These are phyloP conservation scores for Phytophthora ohioensis DNA, from an alignment of 352 stramenopile species.

Conservation along the genomic window DNA sequence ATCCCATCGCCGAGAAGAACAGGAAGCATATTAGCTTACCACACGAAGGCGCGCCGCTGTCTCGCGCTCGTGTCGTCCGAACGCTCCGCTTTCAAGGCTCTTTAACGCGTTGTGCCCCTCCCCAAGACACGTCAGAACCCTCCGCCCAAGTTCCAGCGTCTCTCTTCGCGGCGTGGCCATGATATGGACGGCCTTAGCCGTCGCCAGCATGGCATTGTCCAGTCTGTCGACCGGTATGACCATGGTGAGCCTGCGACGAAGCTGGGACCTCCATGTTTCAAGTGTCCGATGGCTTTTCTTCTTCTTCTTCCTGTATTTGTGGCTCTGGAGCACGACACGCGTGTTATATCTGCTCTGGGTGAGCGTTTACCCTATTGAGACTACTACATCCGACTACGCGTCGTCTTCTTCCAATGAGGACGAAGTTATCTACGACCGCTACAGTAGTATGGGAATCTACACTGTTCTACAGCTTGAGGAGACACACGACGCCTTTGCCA, in stretches of 20 bases:
- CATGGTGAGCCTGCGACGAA: constrained; percentile 48
- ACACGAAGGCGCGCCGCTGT: background rate
- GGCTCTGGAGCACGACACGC: constrained; percentile 47
- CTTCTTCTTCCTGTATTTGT: constrained; percentile 63
- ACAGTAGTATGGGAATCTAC: constrained; percentile 55
- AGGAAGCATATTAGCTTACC: constrained; percentile 26
- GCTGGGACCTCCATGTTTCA: constrained; percentile 59
- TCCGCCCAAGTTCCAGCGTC: constrained; percentile 22
- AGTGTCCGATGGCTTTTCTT: constrained; percentile 75
- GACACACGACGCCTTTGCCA: constrained; percentile 41
- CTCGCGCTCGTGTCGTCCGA: constrained; percentile 12
- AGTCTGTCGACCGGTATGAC: constrained; percentile 51
- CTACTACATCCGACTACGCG: constrained; percentile 25
- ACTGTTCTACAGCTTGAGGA: constrained; percentile 50
- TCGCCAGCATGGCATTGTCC: constrained; percentile 45
- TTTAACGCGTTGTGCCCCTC: background rate
- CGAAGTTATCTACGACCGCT: constrained; percentile 42
- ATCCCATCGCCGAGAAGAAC: constrained; percentile 17
- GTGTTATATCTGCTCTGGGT: constrained; percentile 57
- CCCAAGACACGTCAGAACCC: constrained; percentile 10
- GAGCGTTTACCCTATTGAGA: constrained; percentile 39
- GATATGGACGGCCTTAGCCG: constrained; percentile 49
- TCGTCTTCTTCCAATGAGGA: constrained; percentile 32
- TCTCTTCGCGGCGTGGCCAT: constrained; percentile 29
- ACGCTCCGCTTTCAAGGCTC: background rate